Conservation (phyloP, 2,329 filamentous ascomycete species). For the Xylaria sp. region DNA sequence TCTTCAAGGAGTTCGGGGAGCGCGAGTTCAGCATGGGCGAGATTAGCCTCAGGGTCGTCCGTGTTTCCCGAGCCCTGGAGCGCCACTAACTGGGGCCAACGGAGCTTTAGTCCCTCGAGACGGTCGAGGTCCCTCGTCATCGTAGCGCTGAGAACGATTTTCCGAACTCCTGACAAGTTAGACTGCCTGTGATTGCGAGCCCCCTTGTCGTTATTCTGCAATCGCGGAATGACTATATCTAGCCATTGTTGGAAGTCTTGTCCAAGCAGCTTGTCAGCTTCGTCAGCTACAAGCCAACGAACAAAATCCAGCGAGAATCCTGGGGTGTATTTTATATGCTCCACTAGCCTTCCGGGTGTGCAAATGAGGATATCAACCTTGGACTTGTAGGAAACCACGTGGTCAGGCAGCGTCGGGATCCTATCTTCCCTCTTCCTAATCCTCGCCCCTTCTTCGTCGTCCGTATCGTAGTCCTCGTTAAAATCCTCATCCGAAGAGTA, state of each 20-base stretch:
- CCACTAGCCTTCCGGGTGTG: constrained; percentile 88
- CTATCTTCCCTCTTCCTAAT: constrained; percentile 35
- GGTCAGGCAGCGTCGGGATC: constrained; percentile 52
- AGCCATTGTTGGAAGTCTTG: constrained; percentile 95
- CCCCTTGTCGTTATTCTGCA: constrained; percentile 52
- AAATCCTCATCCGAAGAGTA: constrained; percentile 41
- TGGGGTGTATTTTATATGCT: constrained; percentile 82
- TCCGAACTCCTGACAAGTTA: constrained; percentile 63
- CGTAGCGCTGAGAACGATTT: constrained; percentile 87
- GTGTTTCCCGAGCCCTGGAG: constrained; percentile 59
- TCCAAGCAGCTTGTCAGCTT: constrained; percentile 88
- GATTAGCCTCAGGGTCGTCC: constrained; percentile 39
- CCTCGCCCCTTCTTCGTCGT: constrained; percentile 35
- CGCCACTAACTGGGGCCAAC: constrained; percentile 74
- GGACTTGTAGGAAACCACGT: constrained; percentile 67
- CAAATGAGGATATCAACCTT: constrained; percentile 88
- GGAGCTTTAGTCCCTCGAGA: constrained; percentile 71
- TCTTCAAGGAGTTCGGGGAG: constrained; percentile 69
- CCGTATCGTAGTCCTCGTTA: constrained; percentile 40
- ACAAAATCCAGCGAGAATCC: constrained; percentile 80
- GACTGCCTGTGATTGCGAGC: constrained; percentile 57
- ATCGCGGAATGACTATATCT: constrained; percentile 66
- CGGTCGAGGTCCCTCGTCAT: constrained; percentile 87
- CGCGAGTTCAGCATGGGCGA: constrained; percentile 49
- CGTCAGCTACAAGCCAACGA: constrained; percentile 89